phyloP scores from a whole-genome alignment of 305 asterid species.

The Fraxinus dipetala region DNA sequence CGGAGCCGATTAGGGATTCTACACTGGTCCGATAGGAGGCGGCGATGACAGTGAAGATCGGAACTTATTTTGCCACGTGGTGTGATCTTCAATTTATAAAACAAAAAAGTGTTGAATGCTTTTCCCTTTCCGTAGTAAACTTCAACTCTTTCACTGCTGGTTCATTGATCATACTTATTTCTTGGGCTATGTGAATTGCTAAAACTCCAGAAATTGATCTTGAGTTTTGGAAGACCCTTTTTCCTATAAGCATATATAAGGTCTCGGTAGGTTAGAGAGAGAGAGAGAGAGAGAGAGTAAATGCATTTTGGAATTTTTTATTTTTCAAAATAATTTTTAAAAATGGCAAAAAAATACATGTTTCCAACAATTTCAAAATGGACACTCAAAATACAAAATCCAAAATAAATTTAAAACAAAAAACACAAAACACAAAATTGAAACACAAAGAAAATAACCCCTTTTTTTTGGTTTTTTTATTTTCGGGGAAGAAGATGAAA shows the following conservation, averaged over 20 bases:
- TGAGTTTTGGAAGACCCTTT: constrained; percentile 81
- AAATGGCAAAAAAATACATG: no score
- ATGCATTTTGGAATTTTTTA: no score
- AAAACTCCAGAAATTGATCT: constrained; percentile 79
- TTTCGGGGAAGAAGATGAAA: no score
- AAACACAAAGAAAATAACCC: no score
- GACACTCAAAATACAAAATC: no score
- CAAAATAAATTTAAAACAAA: no score
- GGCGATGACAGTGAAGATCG: constrained; percentile 56
- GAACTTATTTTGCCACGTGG: constrained; percentile 68
- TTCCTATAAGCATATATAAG: constrained; percentile 44
- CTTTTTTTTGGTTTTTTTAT: no score
- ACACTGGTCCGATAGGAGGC: constrained; percentile 33
- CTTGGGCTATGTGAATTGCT: constrained; percentile 74
- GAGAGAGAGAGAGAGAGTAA: no score
- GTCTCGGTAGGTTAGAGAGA: no score
- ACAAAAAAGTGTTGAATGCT: constrained; percentile 67
- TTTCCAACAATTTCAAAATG: no score
- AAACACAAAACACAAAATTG: no score
- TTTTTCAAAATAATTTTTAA: no score
- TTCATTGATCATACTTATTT: constrained; percentile 75
- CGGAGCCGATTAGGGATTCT: constrained; percentile 33
- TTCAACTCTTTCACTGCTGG: constrained; percentile 88
- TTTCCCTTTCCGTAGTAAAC: constrained; percentile 76
- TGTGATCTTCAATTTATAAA: constrained; percentile 66